A percentile compares a stretch with the other conserved stretches of the same genome.
phyloP scores from a whole-genome alignment of 441 rosid species.

The Mallotus japonicus region DNA sequence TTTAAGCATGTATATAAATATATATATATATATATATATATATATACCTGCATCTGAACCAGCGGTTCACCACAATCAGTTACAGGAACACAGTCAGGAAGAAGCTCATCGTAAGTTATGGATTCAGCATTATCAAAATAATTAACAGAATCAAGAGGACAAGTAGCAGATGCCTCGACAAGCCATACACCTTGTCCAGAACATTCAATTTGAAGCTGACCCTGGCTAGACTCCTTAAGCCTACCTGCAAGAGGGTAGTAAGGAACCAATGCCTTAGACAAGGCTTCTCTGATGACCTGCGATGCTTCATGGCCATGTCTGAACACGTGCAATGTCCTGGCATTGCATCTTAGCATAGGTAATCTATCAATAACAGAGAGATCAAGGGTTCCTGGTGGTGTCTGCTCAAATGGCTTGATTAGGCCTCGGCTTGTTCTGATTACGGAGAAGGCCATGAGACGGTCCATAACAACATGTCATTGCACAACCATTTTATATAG shows the following conservation, averaged over 20 bases:
- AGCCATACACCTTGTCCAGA: slow-evolving; percentile 43
- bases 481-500: slow-evolving; percentile 12
- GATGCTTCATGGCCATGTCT: slow-evolving; percentile 43
- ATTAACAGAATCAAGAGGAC: slow-evolving; percentile 33
- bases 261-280: slow-evolving; percentile 55
- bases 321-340: slow-evolving; percentile 49
- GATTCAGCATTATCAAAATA: slow-evolving; percentile 38
- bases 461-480: too few relatives aligned
- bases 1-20: too few relatives aligned
- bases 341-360: slow-evolving; percentile 48
- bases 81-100: slow-evolving; percentile 39
- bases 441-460: slow-evolving; percentile 34
- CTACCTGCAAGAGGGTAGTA: slow-evolving; percentile 61
- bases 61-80: slow-evolving; percentile 42
- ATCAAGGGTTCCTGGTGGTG: slow-evolving; percentile 36
- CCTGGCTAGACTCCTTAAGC: slow-evolving; percentile 32
- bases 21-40: not conserved
- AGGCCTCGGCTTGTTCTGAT: slow-evolving; percentile 35
- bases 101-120: slow-evolving; percentile 41
- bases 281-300: slow-evolving; percentile 39
- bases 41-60: slow-evolving; percentile 58
- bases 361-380: slow-evolving; percentile 49
- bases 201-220: slow-evolving; percentile 46
- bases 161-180: slow-evolving; percentile 46
- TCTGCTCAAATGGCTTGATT: slow-evolving; percentile 35